phyloP scores from a whole-genome alignment of 2,329 filamentous ascomycete genomes.

The Tolypocladium tundrense region DNA sequence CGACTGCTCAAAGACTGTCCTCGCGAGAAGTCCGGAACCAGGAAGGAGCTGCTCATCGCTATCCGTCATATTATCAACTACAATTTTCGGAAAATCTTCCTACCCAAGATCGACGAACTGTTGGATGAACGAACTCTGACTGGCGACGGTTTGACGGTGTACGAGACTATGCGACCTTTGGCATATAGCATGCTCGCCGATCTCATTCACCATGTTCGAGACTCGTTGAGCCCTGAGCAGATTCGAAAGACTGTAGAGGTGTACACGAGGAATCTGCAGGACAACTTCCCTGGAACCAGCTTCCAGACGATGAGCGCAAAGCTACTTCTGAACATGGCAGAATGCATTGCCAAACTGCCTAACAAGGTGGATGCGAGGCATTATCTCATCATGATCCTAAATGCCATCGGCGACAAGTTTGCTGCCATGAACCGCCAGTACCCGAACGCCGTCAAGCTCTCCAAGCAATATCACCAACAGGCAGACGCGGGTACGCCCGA shows the following conservation, averaged over 20 bases:
- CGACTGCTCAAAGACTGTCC: slow-evolving; percentile 88
- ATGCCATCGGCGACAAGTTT: slow-evolving; percentile 97
- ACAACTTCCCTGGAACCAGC: slow-evolving; percentile 92
- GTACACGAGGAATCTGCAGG: slow-evolving; percentile 91
- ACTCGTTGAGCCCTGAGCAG: slow-evolving; percentile 78
- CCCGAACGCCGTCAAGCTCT: slow-evolving; percentile 87
- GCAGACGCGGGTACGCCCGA: slow-evolving; percentile 55
- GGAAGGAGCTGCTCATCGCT: slow-evolving; percentile 91
- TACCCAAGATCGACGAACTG: slow-evolving; percentile 88
- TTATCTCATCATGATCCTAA: slow-evolving; percentile 92
- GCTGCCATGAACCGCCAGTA: slow-evolving; percentile 97
- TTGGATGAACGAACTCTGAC: slow-evolving; percentile 90
- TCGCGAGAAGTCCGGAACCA: slow-evolving; percentile 81
- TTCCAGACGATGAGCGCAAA: slow-evolving; percentile 99
- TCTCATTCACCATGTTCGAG: slow-evolving; percentile 91
- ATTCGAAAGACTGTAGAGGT: slow-evolving; percentile 94
- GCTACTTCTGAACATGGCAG: slow-evolving; percentile 91
- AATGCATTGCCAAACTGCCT: slow-evolving; percentile 88
- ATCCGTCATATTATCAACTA: slow-evolving; percentile 99
- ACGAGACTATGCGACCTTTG: slow-evolving; percentile 89
- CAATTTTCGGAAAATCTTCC: slow-evolving; percentile 91
- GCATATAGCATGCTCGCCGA: slow-evolving; percentile 98
- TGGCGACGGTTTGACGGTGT: slow-evolving; percentile 90
- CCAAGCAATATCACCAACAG: slow-evolving; percentile 63
- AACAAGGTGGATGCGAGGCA: slow-evolving; percentile 92